These are phyloP conservation scores for Pleurotus citrinopileatus DNA, from an alignment of 768 basidiomycete species.

Conservation along the genomic window DNA sequence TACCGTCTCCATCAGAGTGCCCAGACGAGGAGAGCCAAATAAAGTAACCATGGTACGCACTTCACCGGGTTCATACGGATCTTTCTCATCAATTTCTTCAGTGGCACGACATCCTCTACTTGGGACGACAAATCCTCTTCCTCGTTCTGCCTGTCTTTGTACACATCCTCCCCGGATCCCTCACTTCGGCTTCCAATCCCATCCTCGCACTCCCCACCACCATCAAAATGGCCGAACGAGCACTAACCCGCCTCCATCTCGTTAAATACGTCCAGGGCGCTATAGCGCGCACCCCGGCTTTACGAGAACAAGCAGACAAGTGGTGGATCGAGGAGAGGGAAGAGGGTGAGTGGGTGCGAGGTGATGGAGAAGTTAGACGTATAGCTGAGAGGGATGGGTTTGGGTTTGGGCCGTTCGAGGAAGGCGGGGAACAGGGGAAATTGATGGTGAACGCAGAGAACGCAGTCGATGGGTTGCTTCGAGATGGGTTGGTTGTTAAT, in stretches of 20 bases:
- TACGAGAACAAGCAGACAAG: slow-evolving; percentile 41
- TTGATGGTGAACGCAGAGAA: slow-evolving; percentile 29
- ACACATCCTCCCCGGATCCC: slow-evolving; percentile 34
- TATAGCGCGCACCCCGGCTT: slow-evolving; percentile 47
- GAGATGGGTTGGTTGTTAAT: background rate
- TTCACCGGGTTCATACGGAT: background rate
- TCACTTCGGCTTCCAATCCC: slow-evolving; percentile 28
- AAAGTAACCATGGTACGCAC: slow-evolving; percentile 33
- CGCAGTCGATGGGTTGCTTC: slow-evolving; percentile 20
- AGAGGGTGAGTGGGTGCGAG: slow-evolving; percentile 49
- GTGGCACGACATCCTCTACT: slow-evolving; percentile 66
- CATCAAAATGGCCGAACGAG: slow-evolving; percentile 22
- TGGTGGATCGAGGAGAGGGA: slow-evolving; percentile 60
- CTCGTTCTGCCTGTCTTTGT: slow-evolving; percentile 52
- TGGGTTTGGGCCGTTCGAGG: slow-evolving; percentile 29
- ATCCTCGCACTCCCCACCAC: slow-evolving; percentile 25
- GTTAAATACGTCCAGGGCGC: slow-evolving; percentile 57
- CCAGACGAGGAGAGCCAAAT: slow-evolving; percentile 22
- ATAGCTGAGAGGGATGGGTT: slow-evolving; percentile 46
- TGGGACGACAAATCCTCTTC: slow-evolving; percentile 56
- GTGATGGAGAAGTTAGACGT: slow-evolving; percentile 43
- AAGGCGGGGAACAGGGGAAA: slow-evolving; percentile 24
- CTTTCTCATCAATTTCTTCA: slow-evolving; percentile 20
- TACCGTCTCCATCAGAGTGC: slow-evolving; percentile 46
- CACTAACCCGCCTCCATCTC: slow-evolving; percentile 46